Percentiles rank a stretch among this genome's conserved stretches.
phyloP scores from a whole-genome alignment of 352 stramenopile genomes.

The Pythium aristosporum region DNA sequence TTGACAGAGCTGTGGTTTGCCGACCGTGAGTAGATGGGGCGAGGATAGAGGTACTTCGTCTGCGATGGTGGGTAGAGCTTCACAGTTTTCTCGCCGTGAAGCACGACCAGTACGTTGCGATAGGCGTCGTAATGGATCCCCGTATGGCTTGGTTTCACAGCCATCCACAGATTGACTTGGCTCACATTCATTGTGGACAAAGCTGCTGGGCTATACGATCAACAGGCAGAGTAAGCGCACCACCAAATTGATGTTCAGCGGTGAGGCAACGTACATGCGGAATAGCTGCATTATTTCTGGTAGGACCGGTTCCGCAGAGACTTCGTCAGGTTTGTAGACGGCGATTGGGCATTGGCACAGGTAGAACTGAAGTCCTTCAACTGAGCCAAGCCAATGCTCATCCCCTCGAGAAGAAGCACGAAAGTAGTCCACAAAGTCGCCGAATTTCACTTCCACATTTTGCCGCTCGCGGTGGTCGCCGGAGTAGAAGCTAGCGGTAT shows the following conservation, averaged over 20 bases:
- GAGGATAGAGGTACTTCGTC: constrained; percentile 48
- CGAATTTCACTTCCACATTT: constrained; percentile 77
- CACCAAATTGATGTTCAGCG: not conserved
- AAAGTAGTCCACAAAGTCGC: constrained; percentile 80
- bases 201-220: constrained; percentile 35
- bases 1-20: constrained; percentile 77
- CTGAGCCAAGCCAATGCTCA: constrained; percentile 65
- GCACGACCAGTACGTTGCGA: constrained; percentile 70
- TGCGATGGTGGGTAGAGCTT: constrained; percentile 69
- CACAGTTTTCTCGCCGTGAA: constrained; percentile 69
- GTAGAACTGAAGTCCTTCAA: constrained; percentile 81
- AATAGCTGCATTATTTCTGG: constrained; percentile 61
- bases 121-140: constrained; percentile 85
- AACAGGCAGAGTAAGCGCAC: not conserved
- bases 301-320: constrained; percentile 39
- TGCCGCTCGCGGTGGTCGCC: constrained; percentile 60
- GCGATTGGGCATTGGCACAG: constrained; percentile 79
- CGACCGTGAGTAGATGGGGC: constrained; percentile 68
- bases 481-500: constrained; percentile 44
- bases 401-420: constrained; percentile 36
- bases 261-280: constrained; percentile 38
- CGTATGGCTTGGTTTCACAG: constrained; percentile 49
- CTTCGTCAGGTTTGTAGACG: constrained; percentile 47
- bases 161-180: constrained; percentile 88
- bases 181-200: constrained; percentile 43